These are phyloP conservation scores for Phaffia rhodozyma DNA, from an alignment of 1,284 basidiomycete species.

Conservation along the genomic window DNA sequence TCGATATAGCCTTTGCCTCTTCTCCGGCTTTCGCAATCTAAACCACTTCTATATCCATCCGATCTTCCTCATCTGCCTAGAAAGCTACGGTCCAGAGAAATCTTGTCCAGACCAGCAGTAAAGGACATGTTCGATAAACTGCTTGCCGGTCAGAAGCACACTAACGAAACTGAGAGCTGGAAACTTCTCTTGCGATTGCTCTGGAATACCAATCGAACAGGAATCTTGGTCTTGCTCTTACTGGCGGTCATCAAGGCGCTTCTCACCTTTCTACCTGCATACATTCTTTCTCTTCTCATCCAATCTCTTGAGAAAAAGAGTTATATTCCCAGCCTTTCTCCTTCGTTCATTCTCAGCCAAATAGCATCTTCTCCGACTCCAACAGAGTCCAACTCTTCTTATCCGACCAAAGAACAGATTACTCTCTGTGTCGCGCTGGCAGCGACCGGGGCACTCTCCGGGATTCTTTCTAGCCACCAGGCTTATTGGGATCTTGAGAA, in stretches of 20 bases:
- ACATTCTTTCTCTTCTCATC: slow-evolving; percentile 9
- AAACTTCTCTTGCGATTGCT: not conserved
- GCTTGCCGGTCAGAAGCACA: no score
- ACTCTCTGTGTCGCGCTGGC: not conserved
- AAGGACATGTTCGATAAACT: no score
- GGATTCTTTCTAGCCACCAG: not conserved
- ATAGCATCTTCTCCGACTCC: not conserved
- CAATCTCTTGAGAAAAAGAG: slow-evolving; percentile 5
- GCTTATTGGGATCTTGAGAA: slow-evolving; percentile 4
- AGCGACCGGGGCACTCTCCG: not conserved
- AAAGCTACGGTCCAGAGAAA: not conserved
- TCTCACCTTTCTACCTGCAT: slow-evolving; percentile 14
- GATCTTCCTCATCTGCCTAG: not conserved
- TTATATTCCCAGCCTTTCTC: not conserved
- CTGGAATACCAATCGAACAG: not conserved
- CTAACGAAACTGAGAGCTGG: no score
- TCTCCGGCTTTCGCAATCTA: no score
- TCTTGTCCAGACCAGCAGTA: not conserved
- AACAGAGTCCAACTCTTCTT: not conserved
- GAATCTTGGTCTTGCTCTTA: not conserved
- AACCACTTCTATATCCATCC: no score
- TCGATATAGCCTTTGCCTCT: no score
- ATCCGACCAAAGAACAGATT: not conserved
- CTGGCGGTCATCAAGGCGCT: slow-evolving; percentile 6
- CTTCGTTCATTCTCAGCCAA: not conserved